These are phyloP conservation scores for Symbiodinium natans DNA, from an alignment of 73 alveolate genomes.

Conservation along the genomic window DNA sequence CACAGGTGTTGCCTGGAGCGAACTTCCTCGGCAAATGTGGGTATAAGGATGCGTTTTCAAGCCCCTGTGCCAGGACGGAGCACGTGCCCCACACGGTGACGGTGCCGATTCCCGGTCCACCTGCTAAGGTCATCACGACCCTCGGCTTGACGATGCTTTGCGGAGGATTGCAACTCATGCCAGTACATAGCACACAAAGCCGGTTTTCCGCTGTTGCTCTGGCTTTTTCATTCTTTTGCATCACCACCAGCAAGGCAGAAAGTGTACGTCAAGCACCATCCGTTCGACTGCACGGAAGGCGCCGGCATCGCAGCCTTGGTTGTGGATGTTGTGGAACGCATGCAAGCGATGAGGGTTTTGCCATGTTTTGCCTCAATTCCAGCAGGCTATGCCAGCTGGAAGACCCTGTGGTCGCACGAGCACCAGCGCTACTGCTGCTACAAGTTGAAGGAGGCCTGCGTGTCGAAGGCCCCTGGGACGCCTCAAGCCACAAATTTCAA, in stretches of 20 bases:
- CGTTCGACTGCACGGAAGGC: slow-evolving; percentile 49
- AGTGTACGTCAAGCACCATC: slow-evolving; percentile 23
- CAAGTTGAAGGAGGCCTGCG: neutral
- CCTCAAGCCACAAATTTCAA: no score
- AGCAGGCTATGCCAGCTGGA: neutral
- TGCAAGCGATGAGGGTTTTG: neutral
- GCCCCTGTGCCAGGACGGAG: neutral
- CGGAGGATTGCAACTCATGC: no score
- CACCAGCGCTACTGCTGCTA: slow-evolving; percentile 23
- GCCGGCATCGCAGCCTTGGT: neutral
- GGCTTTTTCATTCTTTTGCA: no score
- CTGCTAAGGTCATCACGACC: slow-evolving; percentile 41
- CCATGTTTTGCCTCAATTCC: neutral
- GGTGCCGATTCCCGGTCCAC: slow-evolving; percentile 51
- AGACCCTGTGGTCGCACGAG: neutral
- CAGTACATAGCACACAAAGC: no score
- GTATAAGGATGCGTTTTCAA: no score
- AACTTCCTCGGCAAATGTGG: no score
- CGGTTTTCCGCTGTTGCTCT: no score
- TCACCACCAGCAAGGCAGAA: slow-evolving; percentile 85
- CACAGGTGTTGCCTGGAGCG: no score
- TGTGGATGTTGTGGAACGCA: neutral
- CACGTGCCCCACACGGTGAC: slow-evolving; percentile 68
- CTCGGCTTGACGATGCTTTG: neutral
- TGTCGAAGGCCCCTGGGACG: neutral